Evolutionary conservation across 805 yeast species (phyloP).

Genomic region (Cyberlindnera euphorbiiphila): DNA sequence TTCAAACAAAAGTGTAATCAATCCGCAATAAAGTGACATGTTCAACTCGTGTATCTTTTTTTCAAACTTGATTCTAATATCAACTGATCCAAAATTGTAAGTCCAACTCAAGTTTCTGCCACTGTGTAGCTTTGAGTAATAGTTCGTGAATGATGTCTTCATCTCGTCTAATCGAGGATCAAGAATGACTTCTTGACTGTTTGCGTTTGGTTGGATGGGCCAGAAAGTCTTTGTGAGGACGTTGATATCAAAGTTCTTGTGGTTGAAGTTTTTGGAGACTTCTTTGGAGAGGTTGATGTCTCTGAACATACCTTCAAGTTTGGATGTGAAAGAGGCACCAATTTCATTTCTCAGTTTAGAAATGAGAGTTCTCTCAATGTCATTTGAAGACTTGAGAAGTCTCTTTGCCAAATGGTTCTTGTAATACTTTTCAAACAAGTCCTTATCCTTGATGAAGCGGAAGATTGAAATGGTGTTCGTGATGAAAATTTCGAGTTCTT

Average conservation of each 20-base stretch:
- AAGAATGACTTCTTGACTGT: constrained; percentile 31
- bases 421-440: constrained; percentile 78
- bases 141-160: constrained; percentile 44
- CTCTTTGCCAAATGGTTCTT: constrained; percentile 85
- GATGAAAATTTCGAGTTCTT: constrained; percentile 43
- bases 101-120: constrained; percentile 74
- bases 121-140: constrained; percentile 46
- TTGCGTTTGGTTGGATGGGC: constrained; percentile 49
- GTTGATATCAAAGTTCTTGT: constrained; percentile 42
- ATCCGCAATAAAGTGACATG: constrained; percentile 77
- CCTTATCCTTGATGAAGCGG: constrained; percentile 73
- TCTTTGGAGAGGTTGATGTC: constrained; percentile 65
- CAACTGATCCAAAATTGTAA: constrained; percentile 79
- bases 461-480: constrained; percentile 58
- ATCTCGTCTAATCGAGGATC: constrained; percentile 43
- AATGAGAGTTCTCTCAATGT: constrained; percentile 67
- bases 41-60: constrained; percentile 71
- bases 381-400: constrained; percentile 50
- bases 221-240: constrained; percentile 61
- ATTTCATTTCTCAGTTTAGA: constrained; percentile 67
- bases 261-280: constrained; percentile 38
- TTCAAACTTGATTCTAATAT: constrained; percentile 66
- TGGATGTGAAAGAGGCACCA: constrained; percentile 75
- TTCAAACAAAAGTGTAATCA: constrained; percentile 70
- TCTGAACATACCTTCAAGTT: constrained; percentile 81